Base-by-base conservation (phyloP, 164 flowering plant genomes). In the Vitis labrusca region DNA sequence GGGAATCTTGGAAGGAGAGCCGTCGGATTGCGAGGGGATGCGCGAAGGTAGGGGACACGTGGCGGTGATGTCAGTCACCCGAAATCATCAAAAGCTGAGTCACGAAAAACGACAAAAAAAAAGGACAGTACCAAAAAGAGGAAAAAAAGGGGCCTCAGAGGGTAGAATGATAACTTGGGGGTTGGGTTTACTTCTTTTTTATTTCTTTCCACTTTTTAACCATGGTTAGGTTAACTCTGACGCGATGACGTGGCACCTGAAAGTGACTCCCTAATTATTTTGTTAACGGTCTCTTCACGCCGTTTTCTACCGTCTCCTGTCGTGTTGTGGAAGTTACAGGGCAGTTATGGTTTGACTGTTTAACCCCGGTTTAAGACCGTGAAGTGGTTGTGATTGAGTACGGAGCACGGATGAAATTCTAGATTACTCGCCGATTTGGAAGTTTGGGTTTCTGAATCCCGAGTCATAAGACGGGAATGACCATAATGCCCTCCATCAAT, bases 71-170 rank as follows among this genome's bases (percentile, higher is more conserved):
- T 64, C 69, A 65, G 70, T 16, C 61, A 16, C 17, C 53, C 27
- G 59, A 78, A 70, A 74, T 67, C 76, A 71, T 71, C 72, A 74
- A 78, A 69, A 61, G 71, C 66, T 74, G 79, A 76, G 77, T 78
- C 78, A 77, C 73, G 59, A 32, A 77, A 82, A 74, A 77, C 80
- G 82, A 78, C 80, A 72, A 72, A 66, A 78, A 23, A 77, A 73
- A 64, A 66, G 71, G 56, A 63, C 72, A 61, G 79, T 70, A 73
- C 70, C 55, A 67, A 29, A 67, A 75, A 64, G 47, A 9, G n/a
- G 9, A 61, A 16, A 48, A 64, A 70, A 63, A 17, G 37, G n/a
- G 14, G 16, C 61, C 62, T 16, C 30, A 16, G 37, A 51, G 59
- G 10, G 44, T 3, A 37, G 61, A 78, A 72, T 65, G 44, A 69